These are phyloP conservation scores for Rhodotorula glutinis DNA, from an alignment of 1,284 basidiomycete genomes.

Conservation along the genomic window DNA sequence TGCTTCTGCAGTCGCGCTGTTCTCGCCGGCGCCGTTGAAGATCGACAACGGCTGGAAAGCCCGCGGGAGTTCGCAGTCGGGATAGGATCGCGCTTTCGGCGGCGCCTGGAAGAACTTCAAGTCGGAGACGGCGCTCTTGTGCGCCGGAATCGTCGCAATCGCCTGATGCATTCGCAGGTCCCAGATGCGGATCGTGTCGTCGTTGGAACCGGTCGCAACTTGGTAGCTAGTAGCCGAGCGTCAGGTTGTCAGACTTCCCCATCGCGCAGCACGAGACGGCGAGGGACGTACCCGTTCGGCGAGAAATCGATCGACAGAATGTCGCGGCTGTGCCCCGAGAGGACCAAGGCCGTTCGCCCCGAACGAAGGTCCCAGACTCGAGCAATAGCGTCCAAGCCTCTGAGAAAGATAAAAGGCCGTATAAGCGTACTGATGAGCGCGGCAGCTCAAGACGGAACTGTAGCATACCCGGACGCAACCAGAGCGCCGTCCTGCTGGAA, in stretches of 20 bases:
- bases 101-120: slow-evolving; percentile 79
- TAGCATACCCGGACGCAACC: slow-evolving; percentile 77
- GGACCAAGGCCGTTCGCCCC: slow-evolving; percentile 93
- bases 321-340: slow-evolving; percentile 93
- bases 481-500: slow-evolving; percentile 95
- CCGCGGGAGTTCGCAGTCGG: slow-evolving; percentile 13
- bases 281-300: slow-evolving; percentile 73
- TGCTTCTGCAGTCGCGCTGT: background rate
- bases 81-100: slow-evolving; percentile 47
- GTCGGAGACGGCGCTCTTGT: slow-evolving; percentile 90
- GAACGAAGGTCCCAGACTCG: slow-evolving; percentile 96
- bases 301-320: slow-evolving; percentile 90
- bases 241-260: background rate
- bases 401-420: slow-evolving; percentile 50
- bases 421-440: background rate
- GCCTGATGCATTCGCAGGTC: slow-evolving; percentile 88
- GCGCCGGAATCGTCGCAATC: slow-evolving; percentile 94
- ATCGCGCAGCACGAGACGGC: slow-evolving; percentile 1
- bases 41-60: slow-evolving; percentile 39
- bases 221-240: slow-evolving; percentile 66
- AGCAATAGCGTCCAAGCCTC: slow-evolving; percentile 93
- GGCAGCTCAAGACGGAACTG: background rate
- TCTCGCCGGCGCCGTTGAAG: slow-evolving; percentile 42
- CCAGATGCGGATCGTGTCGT: slow-evolving; percentile 98
- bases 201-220: slow-evolving; percentile 91